These are phyloP conservation scores for Camellia lanceoleosa DNA, from an alignment of 148 eudicot species.

Conservation along the genomic window DNA sequence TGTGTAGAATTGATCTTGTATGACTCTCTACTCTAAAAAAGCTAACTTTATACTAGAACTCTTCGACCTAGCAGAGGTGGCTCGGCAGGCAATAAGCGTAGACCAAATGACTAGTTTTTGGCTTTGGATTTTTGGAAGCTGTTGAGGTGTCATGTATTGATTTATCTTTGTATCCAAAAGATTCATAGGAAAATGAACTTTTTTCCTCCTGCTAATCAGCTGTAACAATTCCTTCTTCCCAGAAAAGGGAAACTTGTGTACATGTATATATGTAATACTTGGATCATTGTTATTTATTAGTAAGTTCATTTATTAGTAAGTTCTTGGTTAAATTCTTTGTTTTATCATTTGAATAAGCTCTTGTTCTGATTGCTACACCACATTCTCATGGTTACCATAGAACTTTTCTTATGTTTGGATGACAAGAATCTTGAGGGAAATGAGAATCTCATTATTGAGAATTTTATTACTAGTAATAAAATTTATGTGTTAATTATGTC, in stretches of 20 bases:
- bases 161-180: conserved; percentile 13
- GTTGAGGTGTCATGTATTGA: conserved; percentile 13
- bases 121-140: conserved; percentile 26
- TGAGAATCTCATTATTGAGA: too few relatives aligned
- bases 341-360: neutral
- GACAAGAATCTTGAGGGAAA: too few relatives aligned
- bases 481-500: too few relatives aligned
- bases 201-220: conserved; percentile 19
- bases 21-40: conserved; percentile 29
- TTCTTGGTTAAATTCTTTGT: conserved; percentile 10
- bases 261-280: conserved; percentile 21
- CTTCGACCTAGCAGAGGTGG: conserved; percentile 16
- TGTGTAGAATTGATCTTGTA: conserved; percentile 60
- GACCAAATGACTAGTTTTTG: conserved; percentile 15
- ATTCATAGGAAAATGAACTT: conserved; percentile 10
- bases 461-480: too few relatives aligned
- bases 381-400: neutral
- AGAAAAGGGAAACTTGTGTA: conserved; percentile 25
- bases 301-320: conserved; percentile 4
- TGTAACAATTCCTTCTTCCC: conserved; percentile 20
- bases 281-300: conserved; percentile 12
- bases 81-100: conserved; percentile 20
- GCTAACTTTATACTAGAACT: conserved; percentile 38
- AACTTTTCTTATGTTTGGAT: too few relatives aligned
- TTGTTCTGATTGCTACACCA: neutral